Percentiles rank a stretch among this genome's conserved stretches.
phyloP scores from a whole-genome alignment of 305 asterid genomes.

The Rubia peregrina region DNA sequence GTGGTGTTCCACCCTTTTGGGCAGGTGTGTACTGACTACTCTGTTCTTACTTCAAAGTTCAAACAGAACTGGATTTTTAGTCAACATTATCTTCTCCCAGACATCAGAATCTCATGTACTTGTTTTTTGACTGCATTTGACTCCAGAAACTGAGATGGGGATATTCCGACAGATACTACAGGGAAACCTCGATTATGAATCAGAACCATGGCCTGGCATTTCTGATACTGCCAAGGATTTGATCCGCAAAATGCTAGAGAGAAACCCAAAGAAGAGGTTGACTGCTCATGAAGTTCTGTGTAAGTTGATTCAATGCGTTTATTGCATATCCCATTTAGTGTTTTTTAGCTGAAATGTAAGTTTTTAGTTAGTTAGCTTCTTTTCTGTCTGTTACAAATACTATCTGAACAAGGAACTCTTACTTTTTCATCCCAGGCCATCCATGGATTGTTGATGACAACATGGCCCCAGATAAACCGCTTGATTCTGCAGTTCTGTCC shows the following conservation, averaged over 20 bases:
- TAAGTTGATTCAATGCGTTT: constrained; percentile 29
- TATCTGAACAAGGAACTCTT: constrained; percentile 1
- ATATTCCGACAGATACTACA: constrained; percentile 86
- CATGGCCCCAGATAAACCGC: constrained; percentile 41
- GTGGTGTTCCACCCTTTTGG: constrained; percentile 98
- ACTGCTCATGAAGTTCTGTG: constrained; percentile 96
- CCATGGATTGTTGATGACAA: constrained; percentile 44
- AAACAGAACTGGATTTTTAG: not conserved
- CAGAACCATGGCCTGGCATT: constrained; percentile 97
- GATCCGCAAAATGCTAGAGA: constrained; percentile 75
- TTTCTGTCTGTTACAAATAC: not conserved
- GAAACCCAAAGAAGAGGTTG: constrained; percentile 68
- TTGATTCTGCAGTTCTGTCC: constrained; percentile 42
- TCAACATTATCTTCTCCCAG: constrained; percentile 9
- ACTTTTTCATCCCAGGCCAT: constrained; percentile 28
- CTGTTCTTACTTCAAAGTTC: constrained; percentile 6
- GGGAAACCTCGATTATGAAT: constrained; percentile 72
- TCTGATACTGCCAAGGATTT: constrained; percentile 82
- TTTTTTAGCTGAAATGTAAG: not conserved
- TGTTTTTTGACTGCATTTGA: constrained; percentile 19
- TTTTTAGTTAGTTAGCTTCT: not conserved
- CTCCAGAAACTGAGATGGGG: constrained; percentile 94
- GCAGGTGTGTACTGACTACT: constrained; percentile 47
- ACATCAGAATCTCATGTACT: constrained; percentile 21
- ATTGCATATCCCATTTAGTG: not conserved